Evolutionary conservation across 805 yeast species (phyloP).

Genomic region (Priceomyces medius): DNA sequence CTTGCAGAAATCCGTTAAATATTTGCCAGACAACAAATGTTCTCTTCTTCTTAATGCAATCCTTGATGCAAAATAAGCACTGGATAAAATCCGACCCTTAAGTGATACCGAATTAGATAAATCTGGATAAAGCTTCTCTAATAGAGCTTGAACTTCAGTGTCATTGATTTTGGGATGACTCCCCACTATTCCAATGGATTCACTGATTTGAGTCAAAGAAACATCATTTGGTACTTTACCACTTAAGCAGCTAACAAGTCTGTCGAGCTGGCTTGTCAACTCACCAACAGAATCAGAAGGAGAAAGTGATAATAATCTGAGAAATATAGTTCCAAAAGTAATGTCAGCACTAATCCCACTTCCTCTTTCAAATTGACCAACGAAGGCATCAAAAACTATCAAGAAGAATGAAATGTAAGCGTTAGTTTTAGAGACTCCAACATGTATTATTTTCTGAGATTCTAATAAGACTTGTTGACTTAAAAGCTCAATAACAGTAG

Average conservation of each 20-base stretch:
- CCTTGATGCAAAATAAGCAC: constrained; percentile 50
- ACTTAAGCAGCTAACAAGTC: constrained; percentile 24
- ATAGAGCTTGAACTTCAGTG: constrained; percentile 7
- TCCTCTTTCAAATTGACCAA: constrained; percentile 19
- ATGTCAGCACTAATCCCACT: constrained; percentile 17
- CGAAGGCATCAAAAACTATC: constrained; percentile 37
- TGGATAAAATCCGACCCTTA: constrained; percentile 26
- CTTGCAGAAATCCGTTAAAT: constrained; percentile 12
- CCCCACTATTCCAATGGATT: constrained; percentile 48
- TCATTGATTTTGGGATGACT: constrained; percentile 34
- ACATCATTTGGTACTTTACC: constrained; percentile 20
- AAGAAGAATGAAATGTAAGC: constrained; percentile 24
- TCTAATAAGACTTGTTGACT: constrained; percentile 18
- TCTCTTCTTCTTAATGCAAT: constrained; percentile 33
- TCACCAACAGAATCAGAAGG: constrained; percentile 24
- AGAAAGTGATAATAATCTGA: constrained; percentile 31
- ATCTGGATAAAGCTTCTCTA: constrained; percentile 7
- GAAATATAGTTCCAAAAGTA: constrained; percentile 36
- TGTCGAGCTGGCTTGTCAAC: constrained; percentile 16
- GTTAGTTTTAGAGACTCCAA: constrained; percentile 12
- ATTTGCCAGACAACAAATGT: constrained; percentile 11
- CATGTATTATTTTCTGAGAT: constrained; percentile 17
- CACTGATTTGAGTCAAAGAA: constrained; percentile 36
- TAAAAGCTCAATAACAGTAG: constrained; percentile 38
- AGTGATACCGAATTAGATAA: constrained; percentile 12